phyloP scores from a whole-genome alignment of 345 rosid species.

The Abelmoschus esculentus region DNA sequence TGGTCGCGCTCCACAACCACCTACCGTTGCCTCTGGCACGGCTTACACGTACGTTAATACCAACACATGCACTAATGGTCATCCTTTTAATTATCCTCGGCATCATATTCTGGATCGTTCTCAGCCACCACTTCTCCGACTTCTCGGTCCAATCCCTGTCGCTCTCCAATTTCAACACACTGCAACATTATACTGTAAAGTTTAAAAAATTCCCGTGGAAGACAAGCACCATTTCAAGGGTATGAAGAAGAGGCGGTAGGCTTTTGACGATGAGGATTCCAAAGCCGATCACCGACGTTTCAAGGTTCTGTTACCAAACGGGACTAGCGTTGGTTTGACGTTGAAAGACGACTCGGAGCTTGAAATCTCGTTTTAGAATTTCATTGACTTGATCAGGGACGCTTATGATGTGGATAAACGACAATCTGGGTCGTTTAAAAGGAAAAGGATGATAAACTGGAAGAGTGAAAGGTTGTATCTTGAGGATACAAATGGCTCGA shows the following conservation, averaged over 20 bases:
- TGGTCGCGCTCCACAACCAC: too few relatives aligned
- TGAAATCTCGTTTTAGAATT: constrained; percentile 25
- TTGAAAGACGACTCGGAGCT: constrained; percentile 12
- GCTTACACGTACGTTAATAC: too few relatives aligned
- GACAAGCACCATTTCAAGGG: neutral
- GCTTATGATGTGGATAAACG: constrained; percentile 20
- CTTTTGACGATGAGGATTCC: constrained; percentile 8
- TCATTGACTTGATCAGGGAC: constrained; percentile 26
- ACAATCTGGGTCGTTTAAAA: constrained; percentile 2
- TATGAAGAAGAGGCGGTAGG: constrained; percentile 15
- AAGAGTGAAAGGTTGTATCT: constrained; percentile 15
- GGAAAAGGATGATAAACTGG: constrained; percentile 30
- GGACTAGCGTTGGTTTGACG: constrained; percentile 29
- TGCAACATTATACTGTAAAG: too few relatives aligned
- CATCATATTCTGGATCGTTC: too few relatives aligned
- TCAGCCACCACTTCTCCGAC: too few relatives aligned
- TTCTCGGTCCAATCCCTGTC: too few relatives aligned
- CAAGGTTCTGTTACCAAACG: constrained; percentile 46
- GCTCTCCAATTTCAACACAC: neutral
- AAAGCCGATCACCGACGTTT: constrained; percentile 22
- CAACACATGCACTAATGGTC: too few relatives aligned
- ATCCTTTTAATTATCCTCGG: too few relatives aligned
- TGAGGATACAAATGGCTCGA: constrained; percentile 26
- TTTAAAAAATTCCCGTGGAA: neutral
- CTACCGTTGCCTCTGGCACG: too few relatives aligned